Evolutionary conservation across 164 flowering plant species (phyloP).

Genomic region (Cinnamomum chago): DNA sequence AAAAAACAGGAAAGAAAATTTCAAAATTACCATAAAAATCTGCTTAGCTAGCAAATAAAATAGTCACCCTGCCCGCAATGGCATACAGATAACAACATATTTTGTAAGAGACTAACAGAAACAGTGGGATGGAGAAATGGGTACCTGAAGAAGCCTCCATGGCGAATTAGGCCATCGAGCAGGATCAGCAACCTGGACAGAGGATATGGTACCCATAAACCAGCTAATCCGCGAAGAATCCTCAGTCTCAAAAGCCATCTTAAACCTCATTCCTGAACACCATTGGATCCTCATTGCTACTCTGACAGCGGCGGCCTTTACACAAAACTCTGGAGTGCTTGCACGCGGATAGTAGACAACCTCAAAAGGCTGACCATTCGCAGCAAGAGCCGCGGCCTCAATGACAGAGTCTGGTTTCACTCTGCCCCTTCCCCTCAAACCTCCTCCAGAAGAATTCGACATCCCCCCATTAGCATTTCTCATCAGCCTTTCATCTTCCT

Average conservation of each 20-base stretch:
- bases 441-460: conserved; percentile 7
- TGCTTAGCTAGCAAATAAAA: too few relatives aligned
- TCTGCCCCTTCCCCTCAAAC: conserved; percentile 29
- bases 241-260: conserved; percentile 63
- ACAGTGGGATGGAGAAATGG: background rate
- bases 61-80: too few relatives aligned
- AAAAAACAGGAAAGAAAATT: too few relatives aligned
- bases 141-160: conserved; percentile 77
- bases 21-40: too few relatives aligned
- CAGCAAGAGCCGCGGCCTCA: conserved; percentile 45
- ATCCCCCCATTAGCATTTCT: conserved; percentile 10
- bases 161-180: conserved; percentile 49
- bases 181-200: conserved; percentile 17
- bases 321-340: conserved; percentile 56
- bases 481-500: conserved; percentile 51
- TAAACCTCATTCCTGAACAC: conserved; percentile 53
- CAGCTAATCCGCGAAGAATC: conserved; percentile 52
- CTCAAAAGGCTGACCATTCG: conserved; percentile 43
- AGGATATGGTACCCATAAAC: conserved; percentile 50
- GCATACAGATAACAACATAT: too few relatives aligned
- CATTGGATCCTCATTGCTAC: conserved; percentile 35
- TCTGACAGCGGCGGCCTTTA: conserved; percentile 54
- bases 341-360: conserved; percentile 54
- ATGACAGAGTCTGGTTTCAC: conserved; percentile 32
- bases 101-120: background rate